Percentiles rank a stretch among this genome's conserved stretches.
These are phyloP conservation scores for Yamadazyma olivae DNA, from an alignment of 805 yeast genomes.

Conservation along the genomic window DNA sequence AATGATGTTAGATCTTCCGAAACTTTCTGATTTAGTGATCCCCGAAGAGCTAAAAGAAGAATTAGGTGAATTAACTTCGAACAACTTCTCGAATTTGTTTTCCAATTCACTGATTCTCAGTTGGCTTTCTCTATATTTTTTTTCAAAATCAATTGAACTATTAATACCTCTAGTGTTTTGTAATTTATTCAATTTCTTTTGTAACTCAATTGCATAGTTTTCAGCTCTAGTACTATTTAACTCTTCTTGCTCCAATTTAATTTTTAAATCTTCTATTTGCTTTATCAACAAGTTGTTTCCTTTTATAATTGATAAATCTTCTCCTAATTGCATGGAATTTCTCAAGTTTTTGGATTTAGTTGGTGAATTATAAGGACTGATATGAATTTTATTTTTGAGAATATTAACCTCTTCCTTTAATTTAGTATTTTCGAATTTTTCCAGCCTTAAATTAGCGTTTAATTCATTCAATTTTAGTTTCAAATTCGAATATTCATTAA, in stretches of 20 bases:
- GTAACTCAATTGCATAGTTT: constrained; percentile 42
- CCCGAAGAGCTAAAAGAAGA: constrained; percentile 1
- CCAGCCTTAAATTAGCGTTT: constrained; percentile 46
- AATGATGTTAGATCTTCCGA: constrained; percentile 21
- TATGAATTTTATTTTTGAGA: constrained; percentile 49
- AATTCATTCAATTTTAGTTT: constrained; percentile 52
- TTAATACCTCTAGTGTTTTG: constrained; percentile 39
- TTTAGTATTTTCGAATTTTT: constrained; percentile 42
- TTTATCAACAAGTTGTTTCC: constrained; percentile 20
- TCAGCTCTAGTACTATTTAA: constrained; percentile 51
- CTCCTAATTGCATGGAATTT: constrained; percentile 34
- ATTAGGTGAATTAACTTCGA: constrained; percentile 14
- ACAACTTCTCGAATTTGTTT: constrained; percentile 21
- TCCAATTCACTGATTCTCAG: constrained; percentile 31
- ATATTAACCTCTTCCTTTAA: constrained; percentile 56
- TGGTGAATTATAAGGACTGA: constrained; percentile 21
- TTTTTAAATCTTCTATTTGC: constrained; percentile 49
- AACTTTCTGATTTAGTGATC: constrained; percentile 33
- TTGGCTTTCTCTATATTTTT: constrained; percentile 34
- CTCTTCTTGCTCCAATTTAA: constrained; percentile 50
- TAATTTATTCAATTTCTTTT: constrained; percentile 38
- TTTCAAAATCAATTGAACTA: constrained; percentile 32
- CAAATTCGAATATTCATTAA: constrained; percentile 46
- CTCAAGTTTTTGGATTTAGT: constrained; percentile 22
- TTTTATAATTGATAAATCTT: constrained; percentile 17